Percentiles rank a stretch among this genome's conserved stretches.
These are phyloP conservation scores for Fallopia convolvulus DNA, from an alignment of 148 eudicot species.

Conservation along the genomic window DNA sequence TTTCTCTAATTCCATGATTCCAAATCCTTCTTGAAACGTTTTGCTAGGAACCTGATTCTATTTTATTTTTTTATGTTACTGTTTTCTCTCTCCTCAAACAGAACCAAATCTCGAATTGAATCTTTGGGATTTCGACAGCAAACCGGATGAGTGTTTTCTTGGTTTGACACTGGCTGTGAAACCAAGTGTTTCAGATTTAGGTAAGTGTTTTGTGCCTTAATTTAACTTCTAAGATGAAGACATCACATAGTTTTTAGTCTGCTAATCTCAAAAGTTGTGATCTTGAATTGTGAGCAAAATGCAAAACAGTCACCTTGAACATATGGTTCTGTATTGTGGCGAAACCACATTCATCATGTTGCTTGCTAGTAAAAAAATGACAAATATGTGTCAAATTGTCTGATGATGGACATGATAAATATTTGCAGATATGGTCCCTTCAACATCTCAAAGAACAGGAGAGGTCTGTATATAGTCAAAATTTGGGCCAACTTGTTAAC, in stretches of 20 bases:
- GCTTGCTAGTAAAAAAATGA: background rate
- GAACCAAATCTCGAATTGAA: conserved; percentile 86
- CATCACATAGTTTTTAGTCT: background rate
- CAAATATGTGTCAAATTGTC: background rate
- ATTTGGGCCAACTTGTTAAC: background rate
- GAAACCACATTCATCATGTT: background rate
- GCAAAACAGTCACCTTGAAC: background rate
- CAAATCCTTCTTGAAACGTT: background rate
- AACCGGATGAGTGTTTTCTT: conserved; percentile 78
- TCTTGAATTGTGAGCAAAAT: background rate
- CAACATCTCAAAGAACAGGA: conserved; percentile 32
- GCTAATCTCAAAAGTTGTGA: background rate
- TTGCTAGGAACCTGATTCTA: background rate
- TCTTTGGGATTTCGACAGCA: conserved; percentile 72
- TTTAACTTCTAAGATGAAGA: background rate
- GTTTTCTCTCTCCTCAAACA: conserved; percentile 33
- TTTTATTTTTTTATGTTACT: background rate
- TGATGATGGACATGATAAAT: background rate
- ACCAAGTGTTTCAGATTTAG: conserved; percentile 56
- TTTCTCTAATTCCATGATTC: conserved; percentile 1
- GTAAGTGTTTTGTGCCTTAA: conserved; percentile 21
- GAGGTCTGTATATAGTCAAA: conserved; percentile 41
- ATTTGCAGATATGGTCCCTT: conserved; percentile 49
- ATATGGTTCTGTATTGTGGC: background rate
- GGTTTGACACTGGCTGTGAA: conserved; percentile 85